Conservation (phyloP, 1,139 yeast species). For the Pneumocystis oryctolagi region DNA sequence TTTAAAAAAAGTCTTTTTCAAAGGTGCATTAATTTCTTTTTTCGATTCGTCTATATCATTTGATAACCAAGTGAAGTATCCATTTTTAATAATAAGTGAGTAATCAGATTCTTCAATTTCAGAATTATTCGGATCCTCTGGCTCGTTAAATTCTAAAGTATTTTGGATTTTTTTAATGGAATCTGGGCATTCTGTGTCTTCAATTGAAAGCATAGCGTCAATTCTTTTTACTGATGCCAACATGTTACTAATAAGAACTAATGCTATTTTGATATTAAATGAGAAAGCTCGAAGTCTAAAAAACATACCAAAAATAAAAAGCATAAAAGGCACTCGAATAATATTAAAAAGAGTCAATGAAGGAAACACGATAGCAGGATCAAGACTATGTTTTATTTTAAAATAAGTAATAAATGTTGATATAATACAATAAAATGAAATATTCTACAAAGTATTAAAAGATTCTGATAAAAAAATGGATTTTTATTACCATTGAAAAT, state of each 20-base stretch:
- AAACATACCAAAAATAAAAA: conserved; percentile 33
- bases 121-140: background rate
- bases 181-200: background rate
- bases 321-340: conserved; percentile 82
- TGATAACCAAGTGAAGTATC: background rate
- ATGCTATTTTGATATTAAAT: background rate
- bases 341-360: conserved; percentile 69
- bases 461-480: conserved; percentile 80
- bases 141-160: background rate
- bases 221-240: background rate
- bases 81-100: background rate
- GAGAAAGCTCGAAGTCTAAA: background rate
- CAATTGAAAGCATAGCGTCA: background rate
- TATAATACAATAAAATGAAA: background rate
- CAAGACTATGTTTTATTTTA: conserved; percentile 49
- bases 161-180: background rate
- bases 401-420: conserved; percentile 12
- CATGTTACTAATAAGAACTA: background rate
- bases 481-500: conserved; percentile 77
- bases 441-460: conserved; percentile 20
- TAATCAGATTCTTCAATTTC: background rate
- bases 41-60: too few relatives aligned
- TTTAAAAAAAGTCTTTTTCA: background rate
- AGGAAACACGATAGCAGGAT: conserved; percentile 90
- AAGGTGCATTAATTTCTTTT: background rate